Evolutionary conservation across 1,284 basidiomycete genomes (phyloP).

Genomic region (Lentinula novae-zelandiae): DNA sequence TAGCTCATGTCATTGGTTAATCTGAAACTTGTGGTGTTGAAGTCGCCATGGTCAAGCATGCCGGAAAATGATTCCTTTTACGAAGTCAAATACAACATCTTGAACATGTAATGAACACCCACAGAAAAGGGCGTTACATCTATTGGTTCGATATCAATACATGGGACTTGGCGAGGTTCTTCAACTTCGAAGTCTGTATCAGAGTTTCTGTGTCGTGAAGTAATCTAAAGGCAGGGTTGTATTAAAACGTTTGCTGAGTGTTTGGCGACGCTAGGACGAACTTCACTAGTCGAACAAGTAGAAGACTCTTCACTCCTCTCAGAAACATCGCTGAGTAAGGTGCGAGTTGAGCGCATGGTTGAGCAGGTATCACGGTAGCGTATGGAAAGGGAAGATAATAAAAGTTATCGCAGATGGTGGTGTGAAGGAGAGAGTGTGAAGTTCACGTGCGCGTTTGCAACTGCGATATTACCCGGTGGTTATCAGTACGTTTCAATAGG

Average conservation of each 20-base stretch:
- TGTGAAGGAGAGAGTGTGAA: not conserved
- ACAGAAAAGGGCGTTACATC: conserved; percentile 14
- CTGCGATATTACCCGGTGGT: not conserved
- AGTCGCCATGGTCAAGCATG: conserved; percentile 5
- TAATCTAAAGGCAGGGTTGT: not conserved
- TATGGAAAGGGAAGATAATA: not conserved
- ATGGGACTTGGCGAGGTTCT: not conserved
- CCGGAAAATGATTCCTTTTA: conserved; percentile 27
- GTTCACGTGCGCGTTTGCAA: not conserved
- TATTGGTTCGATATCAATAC: conserved; percentile 9
- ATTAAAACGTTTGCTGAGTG: not conserved
- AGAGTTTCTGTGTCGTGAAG: not conserved
- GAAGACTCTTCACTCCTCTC: not conserved
- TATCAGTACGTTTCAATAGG: no score
- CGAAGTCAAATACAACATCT: not conserved
- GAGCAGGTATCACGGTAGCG: not conserved
- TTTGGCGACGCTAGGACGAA: not conserved
- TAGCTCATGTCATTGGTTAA: conserved; percentile 29
- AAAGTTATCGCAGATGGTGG: not conserved
- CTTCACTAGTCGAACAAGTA: not conserved
- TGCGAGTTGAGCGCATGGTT: not conserved
- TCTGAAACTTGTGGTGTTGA: conserved; percentile 3
- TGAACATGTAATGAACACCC: not conserved
- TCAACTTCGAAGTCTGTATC: not conserved
- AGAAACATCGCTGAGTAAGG: not conserved